Percentiles rank a stretch among this genome's conserved stretches.
Evolutionary conservation across 108 stramenopile genomes (phyloP).

Genomic region (Cylindrotheca closterium): DNA sequence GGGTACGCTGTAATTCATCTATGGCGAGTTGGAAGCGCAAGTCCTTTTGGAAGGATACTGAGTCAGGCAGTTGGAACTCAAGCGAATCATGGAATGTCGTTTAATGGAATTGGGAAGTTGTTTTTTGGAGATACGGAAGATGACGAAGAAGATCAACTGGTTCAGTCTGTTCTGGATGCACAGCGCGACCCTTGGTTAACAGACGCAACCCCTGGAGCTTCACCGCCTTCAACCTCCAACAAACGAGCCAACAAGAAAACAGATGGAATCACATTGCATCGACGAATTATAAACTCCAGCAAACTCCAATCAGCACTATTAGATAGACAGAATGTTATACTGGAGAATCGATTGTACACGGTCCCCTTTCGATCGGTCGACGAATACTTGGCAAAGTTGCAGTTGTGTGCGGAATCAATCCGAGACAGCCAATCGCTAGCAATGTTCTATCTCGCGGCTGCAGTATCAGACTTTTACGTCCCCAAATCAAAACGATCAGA

Average conservation of each 20-base stretch:
- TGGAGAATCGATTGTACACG: conserved; percentile 64
- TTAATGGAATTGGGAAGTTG: conserved; percentile 53
- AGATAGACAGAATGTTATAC: conserved; percentile 45
- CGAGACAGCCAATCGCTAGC: conserved; percentile 54
- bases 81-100: conserved; percentile 45
- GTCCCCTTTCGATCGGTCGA: conserved; percentile 81
- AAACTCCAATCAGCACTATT: conserved; percentile 48
- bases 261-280: conserved; percentile 41
- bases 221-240: conserved; percentile 5
- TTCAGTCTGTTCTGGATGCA: conserved; percentile 33
- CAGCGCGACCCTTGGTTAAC: conserved; percentile 47
- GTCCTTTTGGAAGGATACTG: conserved; percentile 79
- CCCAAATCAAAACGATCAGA: conserved; percentile 68
- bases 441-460: conserved; percentile 89
- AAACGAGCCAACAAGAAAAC: not conserved
- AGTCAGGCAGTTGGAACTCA: conserved; percentile 41
- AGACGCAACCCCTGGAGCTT: conserved; percentile 12
- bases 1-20: conserved; percentile 94
- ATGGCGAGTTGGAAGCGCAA: conserved; percentile 66
- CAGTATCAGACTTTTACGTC: conserved; percentile 96
- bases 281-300: conserved; percentile 49
- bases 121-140: conserved; percentile 51
- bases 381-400: conserved; percentile 80
- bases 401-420: conserved; percentile 56
- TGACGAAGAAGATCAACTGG: conserved; percentile 51